Evolutionary conservation across 768 basidiomycete genomes (phyloP).

Genomic region (Lentinus tigrinus): DNA sequence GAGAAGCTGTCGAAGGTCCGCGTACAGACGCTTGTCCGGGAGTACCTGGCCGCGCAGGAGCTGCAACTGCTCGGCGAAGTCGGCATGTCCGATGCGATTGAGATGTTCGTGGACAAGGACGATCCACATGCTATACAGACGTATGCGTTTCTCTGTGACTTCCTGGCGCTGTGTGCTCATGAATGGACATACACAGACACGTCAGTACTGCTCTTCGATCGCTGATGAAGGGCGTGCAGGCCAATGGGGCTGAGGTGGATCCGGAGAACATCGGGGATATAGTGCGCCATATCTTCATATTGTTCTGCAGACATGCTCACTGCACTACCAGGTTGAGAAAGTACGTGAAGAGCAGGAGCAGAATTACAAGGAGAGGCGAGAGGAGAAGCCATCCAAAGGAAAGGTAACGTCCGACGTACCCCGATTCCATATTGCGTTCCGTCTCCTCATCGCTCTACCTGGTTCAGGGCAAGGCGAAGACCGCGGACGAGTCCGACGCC

Average conservation of each 20-base stretch:
- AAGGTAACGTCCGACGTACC: conserved; percentile 36
- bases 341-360: conserved; percentile 72
- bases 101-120: conserved; percentile 96
- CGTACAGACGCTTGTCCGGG: conserved; percentile 86
- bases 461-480: conserved; percentile 39
- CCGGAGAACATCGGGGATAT: conserved; percentile 75
- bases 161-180: background rate
- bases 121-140: conserved; percentile 88
- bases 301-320: background rate
- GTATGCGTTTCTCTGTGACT: conserved; percentile 44
- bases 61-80: conserved; percentile 86
- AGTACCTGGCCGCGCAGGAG: conserved; percentile 91
- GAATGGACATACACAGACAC: conserved; percentile 46
- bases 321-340: conserved; percentile 51
- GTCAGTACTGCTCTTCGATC: conserved; percentile 56
- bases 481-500: conserved; percentile 53
- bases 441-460: background rate
- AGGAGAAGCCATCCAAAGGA: conserved; percentile 37
- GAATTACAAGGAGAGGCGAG: conserved; percentile 51
- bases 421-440: background rate
- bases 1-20: conserved; percentile 80
- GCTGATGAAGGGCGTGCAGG: conserved; percentile 67
- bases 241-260: conserved; percentile 62
- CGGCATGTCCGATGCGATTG: conserved; percentile 92
- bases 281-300: conserved; percentile 39